Percentiles rank a stretch among this genome's conserved stretches.
Evolutionary conservation across 1,284 basidiomycete genomes (phyloP).

Genomic region (Naganishia cerealis): DNA sequence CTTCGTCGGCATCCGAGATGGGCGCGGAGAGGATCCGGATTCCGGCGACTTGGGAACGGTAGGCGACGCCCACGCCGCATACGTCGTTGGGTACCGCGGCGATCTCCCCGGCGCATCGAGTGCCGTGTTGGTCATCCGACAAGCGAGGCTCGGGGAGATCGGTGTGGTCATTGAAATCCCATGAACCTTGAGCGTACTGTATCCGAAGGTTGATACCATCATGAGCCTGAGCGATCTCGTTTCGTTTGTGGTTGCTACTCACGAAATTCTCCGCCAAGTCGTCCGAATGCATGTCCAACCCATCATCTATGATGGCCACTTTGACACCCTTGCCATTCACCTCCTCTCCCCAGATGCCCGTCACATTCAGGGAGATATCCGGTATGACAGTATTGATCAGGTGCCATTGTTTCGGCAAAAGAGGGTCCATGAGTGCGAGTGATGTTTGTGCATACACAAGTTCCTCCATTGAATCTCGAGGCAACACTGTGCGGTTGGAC

Average conservation of each 20-base stretch:
- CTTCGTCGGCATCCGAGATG: constrained; percentile 98
- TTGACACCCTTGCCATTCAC: constrained; percentile 83
- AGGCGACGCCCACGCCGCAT: constrained; percentile 93
- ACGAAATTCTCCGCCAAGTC: constrained; percentile 92
- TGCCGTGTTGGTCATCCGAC: constrained; percentile 93
- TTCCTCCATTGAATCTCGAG: constrained; percentile 56
- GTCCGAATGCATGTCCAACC: constrained; percentile 82
- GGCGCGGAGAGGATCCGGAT: constrained; percentile 92
- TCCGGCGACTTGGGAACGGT: constrained; percentile 85
- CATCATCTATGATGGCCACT: constrained; percentile 91
- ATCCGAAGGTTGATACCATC: neutral
- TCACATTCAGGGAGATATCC: constrained; percentile 59
- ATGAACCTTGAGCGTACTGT: constrained; percentile 83
- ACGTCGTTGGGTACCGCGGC: constrained; percentile 94
- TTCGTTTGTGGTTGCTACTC: constrained; percentile 45
- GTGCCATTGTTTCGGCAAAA: constrained; percentile 91
- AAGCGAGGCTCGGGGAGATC: constrained; percentile 82
- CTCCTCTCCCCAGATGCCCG: constrained; percentile 66
- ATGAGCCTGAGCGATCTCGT: neutral
- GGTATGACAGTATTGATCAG: constrained; percentile 53
- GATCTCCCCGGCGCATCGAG: constrained; percentile 95
- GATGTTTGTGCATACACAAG: constrained; percentile 52
- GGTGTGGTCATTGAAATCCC: constrained; percentile 95
- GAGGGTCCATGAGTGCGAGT: constrained; percentile 78
- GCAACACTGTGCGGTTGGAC: neutral